Evolutionary conservation across 768 basidiomycete species (phyloP).

Genomic region (Boletus tylopilopsis): DNA sequence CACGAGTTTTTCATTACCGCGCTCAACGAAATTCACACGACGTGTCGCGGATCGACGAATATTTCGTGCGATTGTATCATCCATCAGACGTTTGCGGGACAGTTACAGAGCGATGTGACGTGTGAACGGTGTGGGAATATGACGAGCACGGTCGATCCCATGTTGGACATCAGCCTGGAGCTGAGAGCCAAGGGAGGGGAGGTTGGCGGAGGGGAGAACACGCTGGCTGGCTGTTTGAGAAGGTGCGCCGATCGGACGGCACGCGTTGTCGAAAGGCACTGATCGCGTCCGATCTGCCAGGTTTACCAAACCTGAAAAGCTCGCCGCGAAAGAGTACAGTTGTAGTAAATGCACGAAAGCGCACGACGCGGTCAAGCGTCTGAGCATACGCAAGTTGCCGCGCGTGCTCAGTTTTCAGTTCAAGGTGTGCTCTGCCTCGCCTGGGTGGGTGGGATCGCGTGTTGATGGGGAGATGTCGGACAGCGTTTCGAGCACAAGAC

Average conservation of each 20-base stretch:
- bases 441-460: not conserved
- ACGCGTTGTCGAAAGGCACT: not conserved
- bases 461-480: not conserved
- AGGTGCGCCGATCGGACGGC: conserved; percentile 41
- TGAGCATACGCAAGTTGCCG: conserved; percentile 82
- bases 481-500: conserved; percentile 93
- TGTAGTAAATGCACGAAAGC: conserved; percentile 79
- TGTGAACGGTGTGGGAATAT: conserved; percentile 82
- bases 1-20: conserved; percentile 84
- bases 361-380: conserved; percentile 77
- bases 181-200: conserved; percentile 55
- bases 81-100: conserved; percentile 85
- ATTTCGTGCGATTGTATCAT: conserved; percentile 87
- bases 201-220: conserved; percentile 49
- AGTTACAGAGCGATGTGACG: conserved; percentile 82
- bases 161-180: conserved; percentile 88
- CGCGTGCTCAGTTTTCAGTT: conserved; percentile 92
- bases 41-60: conserved; percentile 69
- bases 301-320: conserved; percentile 81
- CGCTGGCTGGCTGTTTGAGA: conserved; percentile 70
- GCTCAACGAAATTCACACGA: conserved; percentile 83
- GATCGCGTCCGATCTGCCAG: conserved; percentile 35
- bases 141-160: conserved; percentile 80
- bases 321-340: conserved; percentile 78
- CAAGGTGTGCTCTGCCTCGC: conserved; percentile 50